Base-by-base conservation (phyloP, 1,284 basidiomycete species). In the Pseudozyma sp. region DNA sequence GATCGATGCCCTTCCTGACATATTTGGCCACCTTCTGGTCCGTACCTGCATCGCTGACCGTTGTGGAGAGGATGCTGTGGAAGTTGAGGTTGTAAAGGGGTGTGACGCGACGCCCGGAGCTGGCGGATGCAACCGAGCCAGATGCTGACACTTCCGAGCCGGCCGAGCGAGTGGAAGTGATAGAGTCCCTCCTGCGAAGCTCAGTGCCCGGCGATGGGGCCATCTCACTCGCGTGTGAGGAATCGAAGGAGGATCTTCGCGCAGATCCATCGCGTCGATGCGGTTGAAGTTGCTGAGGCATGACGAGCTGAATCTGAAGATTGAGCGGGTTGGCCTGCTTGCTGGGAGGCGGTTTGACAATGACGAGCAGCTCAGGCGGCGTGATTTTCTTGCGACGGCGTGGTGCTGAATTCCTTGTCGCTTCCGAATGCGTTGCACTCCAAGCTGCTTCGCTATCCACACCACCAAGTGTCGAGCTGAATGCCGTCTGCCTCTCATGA, bases 21-120 rank as follows among this genome's bases (percentile, higher is more conserved):
- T 97, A 97, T 82, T 92, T 94, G 16, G 95, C 95, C 12, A 99
- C 91, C 85, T 93, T 94, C 35, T 93, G 93, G 75, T 98, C 96
- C 0, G 96, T 99, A 3, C 94, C 95, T 0, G 93, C 93, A 81
- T 95, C 94, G 36, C 93, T 90, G 61, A 97, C 91, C 35, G 91
- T 91, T 70, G 95, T 95, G 11, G 94, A 92, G 87, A 96, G 89
- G 62, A 98, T 93, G 75, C 93, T 93, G 86, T 99, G 95, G 2
- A 92, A 93, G 59, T 93, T 91, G 38, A 98, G 89, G 81, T 96
- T 97, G 87, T 97, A 98, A 14, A 97, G 88, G 0, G 96, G 95
- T 52, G 95, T 92, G 76, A 97, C 95, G 77, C 91, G 90, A 51
- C 93, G 56, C 8, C 64, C 61, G 11, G 87, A 84, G 69, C 79